These are phyloP conservation scores for Raphanus raphanistrum DNA, from an alignment of 345 rosid genomes.

Conservation along the genomic window DNA sequence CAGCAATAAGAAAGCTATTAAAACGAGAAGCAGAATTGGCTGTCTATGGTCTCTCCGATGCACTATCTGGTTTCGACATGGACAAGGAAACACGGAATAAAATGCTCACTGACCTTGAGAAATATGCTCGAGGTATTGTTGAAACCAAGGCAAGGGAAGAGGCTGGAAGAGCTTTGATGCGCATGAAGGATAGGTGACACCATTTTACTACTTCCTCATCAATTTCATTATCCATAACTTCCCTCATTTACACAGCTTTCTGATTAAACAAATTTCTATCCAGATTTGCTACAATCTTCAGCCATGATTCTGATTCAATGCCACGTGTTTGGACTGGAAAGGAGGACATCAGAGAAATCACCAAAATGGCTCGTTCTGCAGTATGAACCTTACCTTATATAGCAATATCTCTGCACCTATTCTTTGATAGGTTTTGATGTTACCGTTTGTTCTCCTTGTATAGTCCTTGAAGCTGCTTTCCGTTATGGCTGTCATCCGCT, in stretches of 20 bases:
- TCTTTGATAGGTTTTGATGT: slow-evolving; percentile 27
- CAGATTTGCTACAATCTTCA: slow-evolving; percentile 88
- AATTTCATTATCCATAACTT: slow-evolving; percentile 22
- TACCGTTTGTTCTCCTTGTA: slow-evolving; percentile 5
- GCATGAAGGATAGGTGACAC: neutral
- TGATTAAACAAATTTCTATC: slow-evolving; percentile 29
- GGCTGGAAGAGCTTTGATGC: neutral
- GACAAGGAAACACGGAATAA: slow-evolving; percentile 59
- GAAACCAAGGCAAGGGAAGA: slow-evolving; percentile 43
- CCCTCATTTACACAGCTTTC: slow-evolving; percentile 8
- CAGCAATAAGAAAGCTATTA: slow-evolving; percentile 78
- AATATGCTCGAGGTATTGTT: slow-evolving; percentile 71
- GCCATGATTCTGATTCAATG: slow-evolving; percentile 97
- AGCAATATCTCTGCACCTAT: slow-evolving; percentile 14
- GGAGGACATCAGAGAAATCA: slow-evolving; percentile 94
- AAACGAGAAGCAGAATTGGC: slow-evolving; percentile 65
- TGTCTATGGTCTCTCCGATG: slow-evolving; percentile 62
- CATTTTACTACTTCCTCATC: slow-evolving; percentile 27
- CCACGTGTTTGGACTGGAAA: slow-evolving; percentile 99
- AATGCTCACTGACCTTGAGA: slow-evolving; percentile 61
- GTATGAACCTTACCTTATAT: slow-evolving; percentile 47
- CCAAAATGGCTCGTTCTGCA: slow-evolving; percentile 81
- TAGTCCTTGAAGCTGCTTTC: slow-evolving; percentile 93
- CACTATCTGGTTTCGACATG: slow-evolving; percentile 78
- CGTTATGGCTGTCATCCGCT: slow-evolving; percentile 79